Conservation (phyloP, 768 basidiomycete genomes). For the Leccinellum rugosiceps region DNA sequence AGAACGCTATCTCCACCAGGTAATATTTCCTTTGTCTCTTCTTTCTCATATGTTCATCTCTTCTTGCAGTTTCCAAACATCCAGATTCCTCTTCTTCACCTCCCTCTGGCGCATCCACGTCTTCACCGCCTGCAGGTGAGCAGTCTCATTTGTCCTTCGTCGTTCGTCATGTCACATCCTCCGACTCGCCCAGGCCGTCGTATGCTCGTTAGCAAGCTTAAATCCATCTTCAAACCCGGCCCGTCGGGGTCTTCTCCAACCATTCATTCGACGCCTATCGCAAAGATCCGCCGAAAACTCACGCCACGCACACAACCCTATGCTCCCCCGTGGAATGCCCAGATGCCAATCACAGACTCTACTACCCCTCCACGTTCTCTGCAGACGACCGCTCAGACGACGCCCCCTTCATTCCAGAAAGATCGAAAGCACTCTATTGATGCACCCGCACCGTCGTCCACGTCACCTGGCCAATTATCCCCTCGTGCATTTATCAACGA, state of each 20-base stretch:
- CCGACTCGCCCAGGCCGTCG: constrained; percentile 4
- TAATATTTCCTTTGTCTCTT: constrained; percentile 1
- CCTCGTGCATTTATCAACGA: constrained; percentile 17
- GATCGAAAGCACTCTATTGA: neutral
- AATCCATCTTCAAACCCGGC: constrained; percentile 20
- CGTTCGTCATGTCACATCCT: neutral
- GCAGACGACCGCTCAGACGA: neutral
- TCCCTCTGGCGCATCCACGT: neutral
- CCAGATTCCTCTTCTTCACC: neutral
- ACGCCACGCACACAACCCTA: constrained; percentile 37
- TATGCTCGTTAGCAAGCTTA: constrained; percentile 17
- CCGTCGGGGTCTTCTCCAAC: constrained; percentile 6
- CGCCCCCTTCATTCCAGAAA: neutral
- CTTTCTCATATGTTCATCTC: neutral
- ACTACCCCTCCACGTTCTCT: neutral
- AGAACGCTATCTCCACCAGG: constrained; percentile 14
- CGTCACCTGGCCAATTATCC: constrained; percentile 8
- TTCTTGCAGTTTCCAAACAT: constrained; percentile 3
- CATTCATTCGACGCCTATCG: constrained; percentile 3
- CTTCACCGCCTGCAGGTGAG: constrained; percentile 1
- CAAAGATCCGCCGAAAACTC: constrained; percentile 23
- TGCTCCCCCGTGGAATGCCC: constrained; percentile 35
- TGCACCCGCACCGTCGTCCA: neutral
- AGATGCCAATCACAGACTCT: constrained; percentile 22
- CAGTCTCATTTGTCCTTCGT: neutral